Conservation (phyloP, 306 rosid species). For the Acacia melanoxylon region DNA sequence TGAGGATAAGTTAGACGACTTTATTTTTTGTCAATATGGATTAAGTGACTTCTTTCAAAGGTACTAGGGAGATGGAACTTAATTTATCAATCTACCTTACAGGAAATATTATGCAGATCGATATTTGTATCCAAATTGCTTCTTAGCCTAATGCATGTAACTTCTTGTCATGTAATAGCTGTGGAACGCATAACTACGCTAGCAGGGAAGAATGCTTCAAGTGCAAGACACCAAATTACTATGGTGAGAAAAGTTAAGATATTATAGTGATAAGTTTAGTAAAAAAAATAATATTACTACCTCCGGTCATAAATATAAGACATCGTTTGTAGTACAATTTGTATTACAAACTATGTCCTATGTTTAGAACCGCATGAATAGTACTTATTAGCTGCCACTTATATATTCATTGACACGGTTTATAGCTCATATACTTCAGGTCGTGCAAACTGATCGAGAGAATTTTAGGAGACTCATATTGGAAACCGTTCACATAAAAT, state of each 20-base stretch:
- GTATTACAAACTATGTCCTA: too few species aligned
- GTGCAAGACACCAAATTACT: constrained; percentile 74
- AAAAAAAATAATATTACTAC: neutral
- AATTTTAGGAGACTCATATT: constrained; percentile 22
- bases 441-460: constrained; percentile 40
- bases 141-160: neutral
- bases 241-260: constrained; percentile 46
- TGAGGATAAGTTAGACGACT: too few species aligned
- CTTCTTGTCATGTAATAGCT: constrained; percentile 47
- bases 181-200: constrained; percentile 92
- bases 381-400: constrained; percentile 30
- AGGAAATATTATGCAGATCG: too few species aligned
- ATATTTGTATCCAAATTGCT: neutral
- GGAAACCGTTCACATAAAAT: constrained; percentile 20
- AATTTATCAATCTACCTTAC: too few species aligned
- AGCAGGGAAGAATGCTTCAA: constrained; percentile 79
- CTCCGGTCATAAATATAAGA: too few species aligned
- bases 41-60: too few species aligned
- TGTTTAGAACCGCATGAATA: too few species aligned
- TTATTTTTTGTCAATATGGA: too few species aligned
- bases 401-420: constrained; percentile 24
- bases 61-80: too few species aligned
- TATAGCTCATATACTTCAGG: constrained; percentile 44
- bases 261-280: neutral
- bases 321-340: too few species aligned